phyloP scores from a whole-genome alignment of 1,284 basidiomycete genomes.

The Flammula alnicola region DNA sequence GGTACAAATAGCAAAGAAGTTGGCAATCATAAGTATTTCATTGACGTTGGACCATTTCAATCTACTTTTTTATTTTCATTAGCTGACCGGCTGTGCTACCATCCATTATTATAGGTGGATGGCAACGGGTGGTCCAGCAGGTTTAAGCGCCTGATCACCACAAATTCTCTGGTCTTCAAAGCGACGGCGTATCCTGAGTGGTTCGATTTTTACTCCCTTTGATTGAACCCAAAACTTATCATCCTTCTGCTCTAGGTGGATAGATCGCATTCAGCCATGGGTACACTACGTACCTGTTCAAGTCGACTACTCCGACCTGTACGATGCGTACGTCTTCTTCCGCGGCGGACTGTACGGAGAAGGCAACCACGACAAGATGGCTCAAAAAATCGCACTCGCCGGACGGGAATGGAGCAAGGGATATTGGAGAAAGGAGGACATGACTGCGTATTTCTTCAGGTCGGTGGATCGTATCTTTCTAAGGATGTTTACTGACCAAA shows the following conservation, averaged over 20 bases:
- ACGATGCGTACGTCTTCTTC: conserved; percentile 64
- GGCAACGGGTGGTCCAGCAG: conserved; percentile 72
- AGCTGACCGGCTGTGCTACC: neutral
- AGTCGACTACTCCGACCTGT: conserved; percentile 56
- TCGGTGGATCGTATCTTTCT: neutral
- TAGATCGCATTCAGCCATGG: conserved; percentile 55
- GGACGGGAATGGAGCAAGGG: conserved; percentile 60
- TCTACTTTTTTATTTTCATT: conserved; percentile 17
- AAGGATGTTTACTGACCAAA: neutral
- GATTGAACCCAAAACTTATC: neutral
- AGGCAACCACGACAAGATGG: conserved; percentile 54
- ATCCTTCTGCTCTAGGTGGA: conserved; percentile 29
- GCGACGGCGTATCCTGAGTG: conserved; percentile 70
- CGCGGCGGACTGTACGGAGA: conserved; percentile 46
- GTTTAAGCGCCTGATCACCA: conserved; percentile 64
- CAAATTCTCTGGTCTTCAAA: conserved; percentile 65
- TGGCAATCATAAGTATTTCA: conserved; percentile 61
- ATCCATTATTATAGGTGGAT: conserved; percentile 44
- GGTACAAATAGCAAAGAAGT: conserved; percentile 44
- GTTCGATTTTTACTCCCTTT: conserved; percentile 34
- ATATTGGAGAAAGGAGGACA: conserved; percentile 65
- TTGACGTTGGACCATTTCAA: conserved; percentile 64
- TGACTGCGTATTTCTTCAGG: conserved; percentile 65
- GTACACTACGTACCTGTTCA: conserved; percentile 67
- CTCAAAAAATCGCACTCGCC: conserved; percentile 52